Evolutionary conservation across 2,329 filamentous ascomycete species (phyloP), one percentile per base, ranked within the genome.

Genomic region (Fusarium sp.): DNA sequence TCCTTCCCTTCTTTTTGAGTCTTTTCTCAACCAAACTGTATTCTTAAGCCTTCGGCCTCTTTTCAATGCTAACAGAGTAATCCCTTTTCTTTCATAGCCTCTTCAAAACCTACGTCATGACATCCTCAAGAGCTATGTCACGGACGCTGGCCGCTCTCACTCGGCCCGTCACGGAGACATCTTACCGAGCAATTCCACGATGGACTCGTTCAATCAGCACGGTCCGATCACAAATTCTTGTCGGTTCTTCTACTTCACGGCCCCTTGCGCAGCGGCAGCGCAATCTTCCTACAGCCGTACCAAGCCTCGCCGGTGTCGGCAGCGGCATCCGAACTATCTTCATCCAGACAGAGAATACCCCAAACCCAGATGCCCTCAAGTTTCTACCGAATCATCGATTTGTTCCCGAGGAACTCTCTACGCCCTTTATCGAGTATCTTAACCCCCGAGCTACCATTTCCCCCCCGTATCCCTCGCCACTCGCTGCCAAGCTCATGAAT

Each of bases 311-410:
- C 66, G 59, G 76, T 45, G 71, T 77, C 54, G 76, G 80, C 33
- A 77, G 77, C 58, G 83, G 83, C 53, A 80, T 80, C 65, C 91
- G 95, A 71, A 94, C 90, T 27, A 97, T 99, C 81, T 99, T 98
- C 85, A 99, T 99, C 78, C 96, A 99, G 83, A 98, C 95, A 8
- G 95, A 98, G 79, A 89, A 88, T 73, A 99, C 96, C 2, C 96
- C 96, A 30, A 99, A 99, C 82, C 87, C 90, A n/a, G 94, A 98
- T 84, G 95, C 94, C 37, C 88, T 98, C 78, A 99, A 99, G 84
- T 99, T 99, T 83, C 88, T 97, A 41, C 96, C 96, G 4, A 97
- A 98, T 83, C 91, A 94, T 81, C 89, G 89, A 41, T 90, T 99
- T 55, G 88, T 99, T 3, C 95, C 96, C 26, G 86, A 92, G 72